Evolutionary conservation across 2,329 filamentous ascomycete species (phyloP).

Genomic region (Ophidiomyces ophidiicola): DNA sequence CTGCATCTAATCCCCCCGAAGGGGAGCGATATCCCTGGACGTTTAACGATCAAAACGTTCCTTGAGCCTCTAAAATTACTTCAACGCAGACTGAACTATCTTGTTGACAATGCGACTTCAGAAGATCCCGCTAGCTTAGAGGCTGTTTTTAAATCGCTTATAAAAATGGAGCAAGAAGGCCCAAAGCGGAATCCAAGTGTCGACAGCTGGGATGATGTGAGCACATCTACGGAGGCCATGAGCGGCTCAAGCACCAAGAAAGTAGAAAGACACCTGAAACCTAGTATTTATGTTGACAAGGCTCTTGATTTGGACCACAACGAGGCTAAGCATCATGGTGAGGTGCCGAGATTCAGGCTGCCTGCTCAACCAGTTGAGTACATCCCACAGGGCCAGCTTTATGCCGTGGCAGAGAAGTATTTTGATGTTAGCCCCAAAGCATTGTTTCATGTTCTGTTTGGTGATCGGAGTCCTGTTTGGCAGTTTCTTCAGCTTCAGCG

Average conservation of each 20-base stretch:
- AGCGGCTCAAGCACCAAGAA: constrained; percentile 28
- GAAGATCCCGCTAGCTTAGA: constrained; percentile 57
- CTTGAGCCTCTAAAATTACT: constrained; percentile 74
- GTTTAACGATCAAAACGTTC: constrained; percentile 85
- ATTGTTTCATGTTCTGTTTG: constrained; percentile 90
- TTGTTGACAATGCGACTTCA: constrained; percentile 68
- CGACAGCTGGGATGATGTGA: constrained; percentile 80
- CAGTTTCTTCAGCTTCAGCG: constrained; percentile 79
- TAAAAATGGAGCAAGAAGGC: constrained; percentile 57
- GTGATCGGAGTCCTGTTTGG: constrained; percentile 90
- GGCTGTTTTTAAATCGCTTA: constrained; percentile 57
- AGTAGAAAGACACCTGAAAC: constrained; percentile 41
- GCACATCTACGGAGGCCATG: constrained; percentile 41
- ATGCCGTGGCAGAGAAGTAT: constrained; percentile 61
- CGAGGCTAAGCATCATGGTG: constrained; percentile 28
- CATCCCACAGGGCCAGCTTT: constrained; percentile 68
- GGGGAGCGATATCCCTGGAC: constrained; percentile 51
- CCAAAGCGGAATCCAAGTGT: constrained; percentile 56
- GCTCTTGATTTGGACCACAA: constrained; percentile 41
- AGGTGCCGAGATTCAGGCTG: constrained; percentile 62
- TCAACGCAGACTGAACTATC: constrained; percentile 68
- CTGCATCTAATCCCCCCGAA: constrained; percentile 59
- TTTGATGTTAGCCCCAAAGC: constrained; percentile 90
- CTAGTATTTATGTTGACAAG: constrained; percentile 51
- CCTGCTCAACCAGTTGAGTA: constrained; percentile 71